Evolutionary conservation across 2,329 filamentous ascomycete genomes (phyloP), one percentile per base, ranked within the genome.

Genomic region (Phaeophleospora eucalypticola): DNA sequence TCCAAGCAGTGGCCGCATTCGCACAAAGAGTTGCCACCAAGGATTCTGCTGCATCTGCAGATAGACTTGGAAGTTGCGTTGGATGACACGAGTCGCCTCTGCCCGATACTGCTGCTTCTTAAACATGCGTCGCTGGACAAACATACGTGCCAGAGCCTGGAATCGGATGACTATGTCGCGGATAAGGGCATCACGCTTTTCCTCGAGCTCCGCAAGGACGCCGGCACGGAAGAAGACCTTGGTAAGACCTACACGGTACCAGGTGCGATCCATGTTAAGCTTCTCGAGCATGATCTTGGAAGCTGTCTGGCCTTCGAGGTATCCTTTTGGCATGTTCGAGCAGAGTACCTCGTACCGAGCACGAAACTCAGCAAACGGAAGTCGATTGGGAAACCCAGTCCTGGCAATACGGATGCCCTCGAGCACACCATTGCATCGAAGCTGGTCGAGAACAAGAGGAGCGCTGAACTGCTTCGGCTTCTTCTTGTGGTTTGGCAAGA

Each of bases 391-490:
- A 66, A 98, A 98, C 18, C 93, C 93, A 4, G 94, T 98, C 37
- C 93, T 83, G 18, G 93, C 93, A 67, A 98, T 98, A 51, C 93
- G 82, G 62, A 98, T 98, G 52, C 93, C 93, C 71, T 98, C 93
- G n/a, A 98, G 77, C 2, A 98, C 93, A 86, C 93, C 93, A 65
- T 98, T 98, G 71, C 93, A 98, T 43, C 93, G 83, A n/a, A 98
- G 74, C 66, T 98, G 94, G 62, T 98, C 93, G 4, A 98, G 78
- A 1, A 98, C 94, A n/a, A 98, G 80, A 2, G 89, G 81, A 2
- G 87, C 88, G 63, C 86, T 87, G 68, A 97, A 89, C 64, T 90
- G 86, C 69, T 98, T 98, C 0, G 93, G 89, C 18, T 84, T 81
- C 70, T 98, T 98, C 70, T 95, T 96, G 74, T 98, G 93, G 64